Conservation (phyloP, 2,329 filamentous ascomycete species). For the Penicillium sp. region DNA sequence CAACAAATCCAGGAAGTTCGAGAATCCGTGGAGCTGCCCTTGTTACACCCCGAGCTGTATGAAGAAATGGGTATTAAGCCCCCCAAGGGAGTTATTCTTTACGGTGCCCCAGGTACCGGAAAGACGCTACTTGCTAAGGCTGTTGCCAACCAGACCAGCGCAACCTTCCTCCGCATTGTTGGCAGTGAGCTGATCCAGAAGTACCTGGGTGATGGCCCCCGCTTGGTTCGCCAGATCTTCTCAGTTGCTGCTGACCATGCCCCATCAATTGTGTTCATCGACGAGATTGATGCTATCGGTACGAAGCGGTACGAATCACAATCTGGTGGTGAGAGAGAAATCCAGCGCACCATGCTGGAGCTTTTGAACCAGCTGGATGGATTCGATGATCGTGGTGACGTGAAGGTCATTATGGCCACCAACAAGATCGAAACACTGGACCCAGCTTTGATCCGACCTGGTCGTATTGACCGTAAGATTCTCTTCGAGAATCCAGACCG, state of each 20-base stretch:
- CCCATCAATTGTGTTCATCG: slow-evolving; percentile 97
- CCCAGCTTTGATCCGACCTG: slow-evolving; percentile 90
- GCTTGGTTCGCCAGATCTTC: slow-evolving; percentile 89
- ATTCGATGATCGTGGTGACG: slow-evolving; percentile 96
- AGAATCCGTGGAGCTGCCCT: slow-evolving; percentile 91
- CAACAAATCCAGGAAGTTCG: slow-evolving; percentile 95
- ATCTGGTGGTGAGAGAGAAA: slow-evolving; percentile 93
- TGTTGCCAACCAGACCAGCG: slow-evolving; percentile 97
- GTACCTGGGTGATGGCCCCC: slow-evolving; percentile 92
- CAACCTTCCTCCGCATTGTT: slow-evolving; percentile 95
- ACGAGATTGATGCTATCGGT: slow-evolving; percentile 98
- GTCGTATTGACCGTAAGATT: slow-evolving; percentile 98
- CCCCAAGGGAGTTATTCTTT: slow-evolving; percentile 98
- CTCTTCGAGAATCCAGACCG: slow-evolving; percentile 71
- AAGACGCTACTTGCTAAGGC: slow-evolving; percentile 96
- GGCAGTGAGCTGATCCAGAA: slow-evolving; percentile 98
- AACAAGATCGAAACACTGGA: slow-evolving; percentile 99
- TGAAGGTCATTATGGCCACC: slow-evolving; percentile 99
- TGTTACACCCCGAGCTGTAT: slow-evolving; percentile 94
- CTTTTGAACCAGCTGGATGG: slow-evolving; percentile 97
- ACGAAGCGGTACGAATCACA: slow-evolving; percentile 98
- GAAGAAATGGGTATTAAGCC: slow-evolving; percentile 99
- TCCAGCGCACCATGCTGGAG: slow-evolving; percentile 98
- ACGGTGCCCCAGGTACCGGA: slow-evolving; percentile 93
- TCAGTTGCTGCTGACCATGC: slow-evolving; percentile 92